Conservation (phyloP, 441 rosid genomes). For the Bocquillonia castaneifolia region DNA sequence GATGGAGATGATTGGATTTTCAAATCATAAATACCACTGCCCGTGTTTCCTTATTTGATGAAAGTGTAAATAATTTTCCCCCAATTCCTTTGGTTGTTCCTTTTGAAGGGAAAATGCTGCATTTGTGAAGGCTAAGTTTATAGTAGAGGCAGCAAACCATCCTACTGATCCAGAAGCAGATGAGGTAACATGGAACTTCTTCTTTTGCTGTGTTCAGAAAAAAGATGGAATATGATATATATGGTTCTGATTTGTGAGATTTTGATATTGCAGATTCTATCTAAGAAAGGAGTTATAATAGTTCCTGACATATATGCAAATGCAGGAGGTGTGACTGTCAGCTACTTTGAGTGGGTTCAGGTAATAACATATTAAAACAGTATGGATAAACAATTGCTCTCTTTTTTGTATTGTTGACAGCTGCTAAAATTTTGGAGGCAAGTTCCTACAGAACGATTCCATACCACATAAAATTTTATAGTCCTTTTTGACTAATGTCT, state of each 20-base stretch:
- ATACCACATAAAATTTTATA: too few species aligned
- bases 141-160: constrained; percentile 92
- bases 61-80: neutral
- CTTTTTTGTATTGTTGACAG: neutral
- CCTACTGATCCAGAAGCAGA: constrained; percentile 97
- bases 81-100: neutral
- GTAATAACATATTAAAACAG: constrained; percentile 34
- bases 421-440: neutral
- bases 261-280: constrained; percentile 57
- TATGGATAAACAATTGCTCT: neutral
- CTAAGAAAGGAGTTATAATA: constrained; percentile 78
- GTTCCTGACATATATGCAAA: constrained; percentile 95
- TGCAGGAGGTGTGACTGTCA: constrained; percentile 92
- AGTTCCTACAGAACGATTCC: neutral
- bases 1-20: neutral
- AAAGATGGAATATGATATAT: neutral
- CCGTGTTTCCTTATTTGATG: neutral
- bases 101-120: constrained; percentile 77
- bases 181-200: constrained; percentile 44
- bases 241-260: neutral
- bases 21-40: too few species aligned
- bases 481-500: too few species aligned
- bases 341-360: constrained; percentile 98
- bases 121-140: constrained; percentile 88
- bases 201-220: neutral